Conservation (phyloP, 2,329 filamentous ascomycete genomes). For the Claviceps citrina region DNA sequence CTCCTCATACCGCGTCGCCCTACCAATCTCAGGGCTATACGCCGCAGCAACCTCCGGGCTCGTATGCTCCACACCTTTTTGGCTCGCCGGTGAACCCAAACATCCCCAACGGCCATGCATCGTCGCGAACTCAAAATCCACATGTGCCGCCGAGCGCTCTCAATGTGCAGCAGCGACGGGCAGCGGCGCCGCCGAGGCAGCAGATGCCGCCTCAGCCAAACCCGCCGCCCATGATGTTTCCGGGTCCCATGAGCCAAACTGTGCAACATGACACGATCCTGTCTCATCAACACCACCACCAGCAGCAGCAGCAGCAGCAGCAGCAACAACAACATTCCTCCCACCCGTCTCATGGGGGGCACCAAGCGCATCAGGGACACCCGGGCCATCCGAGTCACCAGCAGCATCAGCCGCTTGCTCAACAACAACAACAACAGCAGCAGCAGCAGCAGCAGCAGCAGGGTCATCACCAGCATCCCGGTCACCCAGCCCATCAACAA, state of each 20-base stretch:
- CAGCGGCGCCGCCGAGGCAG: slow-evolving; percentile 25
- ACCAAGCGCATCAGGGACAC: slow-evolving; percentile 14
- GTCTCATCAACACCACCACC: slow-evolving; percentile 26
- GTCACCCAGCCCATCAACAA: slow-evolving; percentile 10
- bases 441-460: no score
- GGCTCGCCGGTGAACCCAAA: slow-evolving; percentile 31
- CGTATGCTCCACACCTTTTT: slow-evolving; percentile 40
- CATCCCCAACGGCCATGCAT: slow-evolving; percentile 26
- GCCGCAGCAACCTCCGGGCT: slow-evolving; percentile 32
- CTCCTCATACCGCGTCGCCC: slow-evolving; percentile 37
- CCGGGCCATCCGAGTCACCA: slow-evolving; percentile 14
- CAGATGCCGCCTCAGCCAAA: slow-evolving; percentile 28
- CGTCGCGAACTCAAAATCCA: slow-evolving; percentile 28
- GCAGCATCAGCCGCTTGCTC: slow-evolving; percentile 9
- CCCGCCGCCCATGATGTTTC: slow-evolving; percentile 23
- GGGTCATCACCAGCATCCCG: slow-evolving; percentile 13
- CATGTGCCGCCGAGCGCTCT: slow-evolving; percentile 35
- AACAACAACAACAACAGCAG: no score
- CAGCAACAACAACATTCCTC: slow-evolving; percentile 17
- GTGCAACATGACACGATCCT: slow-evolving; percentile 28
- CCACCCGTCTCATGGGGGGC: slow-evolving; percentile 15
- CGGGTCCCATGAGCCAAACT: slow-evolving; percentile 24
- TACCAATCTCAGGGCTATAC: slow-evolving; percentile 40
- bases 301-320: slow-evolving; percentile 20
- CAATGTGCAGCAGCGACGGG: slow-evolving; percentile 29